These are phyloP conservation scores for Aotearoamyces nothofagi DNA, from an alignment of 2,329 filamentous ascomycete species.

Conservation along the genomic window DNA sequence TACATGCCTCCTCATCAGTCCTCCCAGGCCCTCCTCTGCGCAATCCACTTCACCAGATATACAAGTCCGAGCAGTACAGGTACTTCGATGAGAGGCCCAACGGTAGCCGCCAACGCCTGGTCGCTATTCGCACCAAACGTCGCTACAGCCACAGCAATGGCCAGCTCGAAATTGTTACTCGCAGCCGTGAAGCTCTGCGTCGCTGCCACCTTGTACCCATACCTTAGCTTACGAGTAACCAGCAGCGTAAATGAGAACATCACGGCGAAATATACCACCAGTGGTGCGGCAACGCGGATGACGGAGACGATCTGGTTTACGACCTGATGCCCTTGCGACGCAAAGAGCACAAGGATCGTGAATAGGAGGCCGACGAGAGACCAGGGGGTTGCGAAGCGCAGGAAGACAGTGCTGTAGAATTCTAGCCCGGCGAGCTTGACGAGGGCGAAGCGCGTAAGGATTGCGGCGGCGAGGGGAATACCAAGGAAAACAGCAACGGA, in stretches of 20 bases:
- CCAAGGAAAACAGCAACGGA: slow-evolving; percentile 77
- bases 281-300: slow-evolving; percentile 62
- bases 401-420: slow-evolving; percentile 54
- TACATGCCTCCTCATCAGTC: slow-evolving; percentile 9
- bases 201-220: slow-evolving; percentile 52
- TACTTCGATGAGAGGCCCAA: slow-evolving; percentile 76
- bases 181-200: slow-evolving; percentile 82
- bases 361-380: slow-evolving; percentile 74
- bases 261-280: slow-evolving; percentile 66
- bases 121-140: slow-evolving; percentile 65
- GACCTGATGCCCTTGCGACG: slow-evolving; percentile 61
- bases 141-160: slow-evolving; percentile 76
- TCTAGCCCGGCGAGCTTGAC: slow-evolving; percentile 35
- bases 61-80: slow-evolving; percentile 67
- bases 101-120: slow-evolving; percentile 68
- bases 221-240: slow-evolving; percentile 48
- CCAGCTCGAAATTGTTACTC: slow-evolving; percentile 87
- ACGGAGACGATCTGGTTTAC: slow-evolving; percentile 76
- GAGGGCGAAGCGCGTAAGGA: slow-evolving; percentile 56
- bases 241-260: slow-evolving; percentile 59
- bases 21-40: slow-evolving; percentile 25
- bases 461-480: slow-evolving; percentile 66
- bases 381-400: slow-evolving; percentile 56
- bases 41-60: slow-evolving; percentile 52
- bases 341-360: slow-evolving; percentile 77